Evolutionary conservation across 148 eudicot species (phyloP).

Genomic region (Tetragonia tetragonoides): DNA sequence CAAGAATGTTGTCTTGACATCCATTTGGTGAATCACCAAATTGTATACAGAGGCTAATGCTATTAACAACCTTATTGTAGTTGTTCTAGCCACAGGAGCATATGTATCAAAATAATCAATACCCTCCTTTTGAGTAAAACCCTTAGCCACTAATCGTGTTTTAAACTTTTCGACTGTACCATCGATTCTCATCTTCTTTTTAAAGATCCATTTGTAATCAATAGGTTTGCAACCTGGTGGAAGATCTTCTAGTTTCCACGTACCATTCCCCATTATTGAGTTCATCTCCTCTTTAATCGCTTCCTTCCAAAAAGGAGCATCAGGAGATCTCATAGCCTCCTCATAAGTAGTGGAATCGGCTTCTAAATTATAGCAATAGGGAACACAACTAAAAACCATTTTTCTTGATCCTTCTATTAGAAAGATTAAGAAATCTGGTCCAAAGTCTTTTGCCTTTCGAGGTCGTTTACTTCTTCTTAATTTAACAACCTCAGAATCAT

Average conservation of each 20-base stretch:
- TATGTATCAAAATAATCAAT: neutral
- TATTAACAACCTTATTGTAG: neutral
- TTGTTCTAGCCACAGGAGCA: neutral
- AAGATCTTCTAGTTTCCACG: too few relatives aligned
- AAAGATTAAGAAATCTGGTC: too few relatives aligned
- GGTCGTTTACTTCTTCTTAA: neutral
- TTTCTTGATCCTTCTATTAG: too few relatives aligned
- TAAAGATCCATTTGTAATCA: neutral
- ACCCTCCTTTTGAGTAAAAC: neutral
- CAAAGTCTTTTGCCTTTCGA: neutral
- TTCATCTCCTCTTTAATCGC: neutral
- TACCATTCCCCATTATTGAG: neutral
- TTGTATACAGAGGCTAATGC: neutral
- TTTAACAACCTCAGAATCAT: neutral
- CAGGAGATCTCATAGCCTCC: neutral
- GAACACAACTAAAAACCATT: too few relatives aligned
- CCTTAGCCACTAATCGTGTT: neutral
- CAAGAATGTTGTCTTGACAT: too few relatives aligned
- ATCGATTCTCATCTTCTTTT: neutral
- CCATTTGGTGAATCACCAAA: neutral
- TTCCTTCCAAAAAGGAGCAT: too few relatives aligned
- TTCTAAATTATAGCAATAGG: neutral
- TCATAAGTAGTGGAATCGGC: neutral
- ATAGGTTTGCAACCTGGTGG: too few relatives aligned
- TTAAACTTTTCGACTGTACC: neutral